Evolutionary conservation across 352 stramenopile genomes (phyloP).

Genomic region (Poterioochromonas sp.): DNA sequence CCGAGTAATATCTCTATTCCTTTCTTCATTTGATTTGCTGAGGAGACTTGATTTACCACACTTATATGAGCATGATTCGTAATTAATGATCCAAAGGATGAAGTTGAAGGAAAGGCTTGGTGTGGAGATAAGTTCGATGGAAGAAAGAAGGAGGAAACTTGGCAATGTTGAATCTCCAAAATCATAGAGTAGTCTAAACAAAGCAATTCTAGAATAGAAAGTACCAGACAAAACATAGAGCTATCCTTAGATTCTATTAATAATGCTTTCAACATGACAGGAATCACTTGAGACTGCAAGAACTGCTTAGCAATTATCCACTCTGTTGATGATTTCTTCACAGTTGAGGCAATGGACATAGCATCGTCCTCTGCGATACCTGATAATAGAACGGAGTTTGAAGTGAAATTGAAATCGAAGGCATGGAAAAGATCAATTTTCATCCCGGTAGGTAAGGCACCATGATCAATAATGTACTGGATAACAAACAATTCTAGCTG

Average conservation of each 20-base stretch:
- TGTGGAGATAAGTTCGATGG: background rate
- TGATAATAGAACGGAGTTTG: background rate
- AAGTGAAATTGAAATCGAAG: background rate
- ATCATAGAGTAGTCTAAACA: background rate
- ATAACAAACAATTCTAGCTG: background rate
- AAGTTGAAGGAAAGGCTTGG: background rate
- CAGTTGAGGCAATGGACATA: background rate
- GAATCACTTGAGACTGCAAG: background rate
- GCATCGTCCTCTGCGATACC: no score
- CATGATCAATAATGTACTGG: background rate
- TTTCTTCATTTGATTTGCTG: slow-evolving; percentile 4
- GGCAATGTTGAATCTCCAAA: background rate
- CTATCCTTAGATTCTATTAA: background rate
- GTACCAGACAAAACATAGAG: background rate
- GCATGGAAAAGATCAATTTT: background rate
- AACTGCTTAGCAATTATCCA: background rate
- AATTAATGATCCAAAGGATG: no score
- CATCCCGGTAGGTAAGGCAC: background rate
- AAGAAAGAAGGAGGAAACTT: background rate
- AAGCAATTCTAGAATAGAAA: background rate
- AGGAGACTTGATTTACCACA: no score
- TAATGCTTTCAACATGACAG: background rate
- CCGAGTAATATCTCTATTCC: background rate
- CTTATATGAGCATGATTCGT: no score
- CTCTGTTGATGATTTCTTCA: background rate